These are phyloP conservation scores for Linnemannia exigua DNA, from an alignment of 192 early-diverging fungal species.

Conservation along the genomic window DNA sequence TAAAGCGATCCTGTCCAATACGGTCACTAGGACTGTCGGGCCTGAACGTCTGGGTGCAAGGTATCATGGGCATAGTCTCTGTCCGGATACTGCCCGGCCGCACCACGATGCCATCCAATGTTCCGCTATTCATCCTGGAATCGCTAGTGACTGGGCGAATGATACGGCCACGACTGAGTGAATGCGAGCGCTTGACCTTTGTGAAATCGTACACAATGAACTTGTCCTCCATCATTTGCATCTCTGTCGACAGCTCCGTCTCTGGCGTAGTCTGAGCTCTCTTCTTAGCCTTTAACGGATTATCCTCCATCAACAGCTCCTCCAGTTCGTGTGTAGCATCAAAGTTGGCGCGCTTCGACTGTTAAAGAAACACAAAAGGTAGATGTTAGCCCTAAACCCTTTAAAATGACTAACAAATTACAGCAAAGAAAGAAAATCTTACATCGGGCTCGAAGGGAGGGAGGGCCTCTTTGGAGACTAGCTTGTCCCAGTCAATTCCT, in stretches of 20 bases:
- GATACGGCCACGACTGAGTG: conserved; percentile 31
- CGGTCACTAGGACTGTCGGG: conserved; percentile 49
- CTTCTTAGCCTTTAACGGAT: conserved; percentile 88
- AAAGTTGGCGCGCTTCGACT: conserved; percentile 93
- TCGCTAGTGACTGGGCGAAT: conserved; percentile 28
- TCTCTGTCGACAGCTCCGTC: conserved; percentile 67
- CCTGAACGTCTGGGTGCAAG: conserved; percentile 10
- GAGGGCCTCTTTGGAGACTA: conserved; percentile 76
- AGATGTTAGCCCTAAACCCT: not conserved
- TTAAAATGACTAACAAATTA: not conserved
- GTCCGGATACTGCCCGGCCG: conserved; percentile 3
- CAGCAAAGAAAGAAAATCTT: conserved; percentile 31
- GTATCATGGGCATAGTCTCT: conserved; percentile 1
- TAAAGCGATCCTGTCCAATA: conserved; percentile 42
- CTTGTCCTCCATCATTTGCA: conserved; percentile 86
- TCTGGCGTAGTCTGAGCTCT: conserved; percentile 61
- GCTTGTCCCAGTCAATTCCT: conserved; percentile 79
- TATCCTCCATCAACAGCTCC: conserved; percentile 96
- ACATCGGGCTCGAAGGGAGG: conserved; percentile 92
- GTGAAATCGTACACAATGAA: conserved; percentile 83
- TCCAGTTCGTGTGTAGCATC: conserved; percentile 97
- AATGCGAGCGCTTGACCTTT: conserved; percentile 61
- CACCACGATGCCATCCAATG: conserved; percentile 38
- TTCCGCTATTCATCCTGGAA: conserved; percentile 39
- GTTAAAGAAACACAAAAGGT: not conserved